A percentile compares a stretch with the other conserved stretches of the same genome.
Conservation (phyloP, 2,329 filamentous ascomycete species). For the Stemphylium beticola region DNA sequence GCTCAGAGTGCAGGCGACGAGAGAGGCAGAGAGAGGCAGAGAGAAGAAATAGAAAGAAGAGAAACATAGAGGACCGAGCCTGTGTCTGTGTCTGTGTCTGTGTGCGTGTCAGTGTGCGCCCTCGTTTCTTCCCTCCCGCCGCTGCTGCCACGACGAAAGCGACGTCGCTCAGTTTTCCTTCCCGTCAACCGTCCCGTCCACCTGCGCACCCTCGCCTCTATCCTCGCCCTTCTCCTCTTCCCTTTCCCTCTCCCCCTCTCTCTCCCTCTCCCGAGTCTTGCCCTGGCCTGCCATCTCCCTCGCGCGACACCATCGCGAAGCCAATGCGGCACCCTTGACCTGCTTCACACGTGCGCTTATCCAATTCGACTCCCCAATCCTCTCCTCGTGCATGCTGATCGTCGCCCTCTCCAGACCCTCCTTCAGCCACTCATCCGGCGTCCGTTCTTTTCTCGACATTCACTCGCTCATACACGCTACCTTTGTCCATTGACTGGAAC, state of each 20-base stretch:
- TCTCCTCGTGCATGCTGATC: slow-evolving; percentile 34
- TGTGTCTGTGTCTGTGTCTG: neutral
- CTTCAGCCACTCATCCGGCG: slow-evolving; percentile 48
- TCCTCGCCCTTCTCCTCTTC: neutral
- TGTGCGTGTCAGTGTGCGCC: neutral
- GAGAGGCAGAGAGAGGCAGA: too few species aligned
- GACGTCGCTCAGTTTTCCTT: neutral
- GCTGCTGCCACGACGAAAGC: slow-evolving; percentile 24
- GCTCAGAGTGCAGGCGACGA: too few species aligned
- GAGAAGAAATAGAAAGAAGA: too few species aligned
- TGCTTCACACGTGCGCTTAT: slow-evolving; percentile 34
- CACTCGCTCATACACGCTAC: slow-evolving; percentile 29
- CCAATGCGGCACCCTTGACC: slow-evolving; percentile 45
- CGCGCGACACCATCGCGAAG: slow-evolving; percentile 19
- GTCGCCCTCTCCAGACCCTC: slow-evolving; percentile 29
- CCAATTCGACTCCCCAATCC: neutral
- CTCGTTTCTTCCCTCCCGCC: slow-evolving; percentile 16
- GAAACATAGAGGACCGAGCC: neutral
- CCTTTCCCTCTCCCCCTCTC: neutral
- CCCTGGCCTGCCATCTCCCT: slow-evolving; percentile 8
- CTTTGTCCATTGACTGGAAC: slow-evolving; percentile 48
- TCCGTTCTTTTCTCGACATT: slow-evolving; percentile 51
- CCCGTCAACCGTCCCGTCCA: neutral
- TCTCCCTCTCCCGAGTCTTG: neutral
- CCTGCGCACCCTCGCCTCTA: slow-evolving; percentile 5